These are phyloP conservation scores for Pseudonitzschia multiseries DNA, from an alignment of 108 stramenopile species.

Conservation along the genomic window DNA sequence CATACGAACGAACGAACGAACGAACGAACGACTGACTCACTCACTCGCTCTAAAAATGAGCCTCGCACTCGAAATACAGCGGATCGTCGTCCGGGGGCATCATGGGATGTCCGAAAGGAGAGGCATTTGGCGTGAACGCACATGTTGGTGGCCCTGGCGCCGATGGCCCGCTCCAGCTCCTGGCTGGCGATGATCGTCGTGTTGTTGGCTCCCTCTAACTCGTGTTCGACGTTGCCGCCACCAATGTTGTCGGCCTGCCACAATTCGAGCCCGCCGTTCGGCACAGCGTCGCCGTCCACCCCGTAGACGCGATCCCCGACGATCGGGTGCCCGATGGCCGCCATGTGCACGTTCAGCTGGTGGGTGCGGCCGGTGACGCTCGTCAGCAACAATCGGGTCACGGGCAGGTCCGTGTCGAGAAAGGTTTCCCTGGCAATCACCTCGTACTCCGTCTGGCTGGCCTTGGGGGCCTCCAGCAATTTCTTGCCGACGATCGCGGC, in stretches of 20 bases:
- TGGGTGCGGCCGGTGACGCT: constrained; percentile 81
- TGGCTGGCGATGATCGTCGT: too few species aligned
- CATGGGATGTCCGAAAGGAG: constrained; percentile 68
- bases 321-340: constrained; percentile 88
- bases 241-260: constrained; percentile 33
- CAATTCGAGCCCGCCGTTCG: constrained; percentile 64
- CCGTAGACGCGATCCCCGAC: constrained; percentile 84
- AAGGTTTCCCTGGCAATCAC: constrained; percentile 64
- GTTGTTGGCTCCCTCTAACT: constrained; percentile 51
- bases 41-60: constrained; percentile 25
- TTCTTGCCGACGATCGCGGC: constrained; percentile 63
- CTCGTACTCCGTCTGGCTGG: constrained; percentile 68
- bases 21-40: too few species aligned
- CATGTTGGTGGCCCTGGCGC: constrained; percentile 31
- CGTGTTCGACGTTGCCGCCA: constrained; percentile 56
- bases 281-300: constrained; percentile 62
- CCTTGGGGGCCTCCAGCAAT: constrained; percentile 70
- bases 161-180: constrained; percentile 55
- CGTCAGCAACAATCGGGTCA: constrained; percentile 59
- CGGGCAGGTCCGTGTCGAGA: constrained; percentile 54
- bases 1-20: too few species aligned
- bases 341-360: constrained; percentile 86
- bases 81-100: neutral
- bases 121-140: constrained; percentile 78
- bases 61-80: constrained; percentile 18